Evolutionary conservation across 1,284 basidiomycete species (phyloP), one percentile per base, ranked within the genome.

Genomic region (Schizophyllum amplum): DNA sequence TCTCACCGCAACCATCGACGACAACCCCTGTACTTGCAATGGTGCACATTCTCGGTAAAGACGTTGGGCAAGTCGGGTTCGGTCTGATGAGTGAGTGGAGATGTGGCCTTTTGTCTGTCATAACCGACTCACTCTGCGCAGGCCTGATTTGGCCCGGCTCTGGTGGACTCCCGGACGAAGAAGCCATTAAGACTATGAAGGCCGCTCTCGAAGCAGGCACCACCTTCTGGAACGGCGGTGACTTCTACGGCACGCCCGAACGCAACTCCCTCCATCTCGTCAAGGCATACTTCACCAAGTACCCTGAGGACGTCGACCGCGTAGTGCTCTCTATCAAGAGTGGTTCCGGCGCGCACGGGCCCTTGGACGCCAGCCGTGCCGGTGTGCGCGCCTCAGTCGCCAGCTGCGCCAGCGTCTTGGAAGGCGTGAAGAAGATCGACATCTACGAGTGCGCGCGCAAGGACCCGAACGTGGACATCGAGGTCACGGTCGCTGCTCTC

Each of bases 271-370:
- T 58, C 17, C 53, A 24, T 33, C 49, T 48, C 20, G 42, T 55
- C 25, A 47, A 58, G 21, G 49, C 53, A 24, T 58, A 56, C 66
- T 79, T 74, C 63, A 70, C 71, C 2, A 74, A 72, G 56, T 77
- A 83, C 62, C 83, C 83, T 4, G 77, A 81, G 46, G 78, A 82
- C 64, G 74, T 67, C 17, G 73, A 78, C 49, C 78, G 73, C 64
- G 72, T 79, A 1, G 72, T 78, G 51, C 62, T 84, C 23, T 79
- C 72, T 1, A 66, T 75, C 52, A 75, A 75, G 58, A 71, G 59
- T 15, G 57, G 24, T 15, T 47, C 52, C 26, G 4, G 4, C 5
- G 50, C 11, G 2, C 46, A 22, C 15, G 23, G 49, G 15, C 21
- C 5, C 4, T 53, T 53, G 21, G 59, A 60, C 50, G 56, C 24